Evolutionary conservation across 331 rosid species (phyloP).

Genomic region (Rhamnella rubrinervis): DNA sequence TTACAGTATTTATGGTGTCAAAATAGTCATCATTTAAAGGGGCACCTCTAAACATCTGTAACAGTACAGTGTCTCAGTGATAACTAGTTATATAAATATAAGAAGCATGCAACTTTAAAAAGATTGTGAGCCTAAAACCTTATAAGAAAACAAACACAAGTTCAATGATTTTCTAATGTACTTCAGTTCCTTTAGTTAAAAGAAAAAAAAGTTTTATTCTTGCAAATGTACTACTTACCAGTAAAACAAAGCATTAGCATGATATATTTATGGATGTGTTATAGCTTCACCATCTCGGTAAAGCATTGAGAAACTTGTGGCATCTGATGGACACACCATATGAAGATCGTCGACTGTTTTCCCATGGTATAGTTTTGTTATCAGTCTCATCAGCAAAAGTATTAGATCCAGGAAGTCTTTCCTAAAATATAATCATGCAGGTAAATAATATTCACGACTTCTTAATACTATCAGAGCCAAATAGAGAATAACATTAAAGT

Average conservation of each 20-base stretch:
- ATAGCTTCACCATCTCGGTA: slow-evolving; percentile 90
- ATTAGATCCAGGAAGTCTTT: slow-evolving; percentile 80
- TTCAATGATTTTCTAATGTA: neutral
- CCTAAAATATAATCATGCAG: slow-evolving; percentile 68
- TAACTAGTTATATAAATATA: neutral
- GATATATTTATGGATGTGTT: slow-evolving; percentile 13
- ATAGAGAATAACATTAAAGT: slow-evolving; percentile 19
- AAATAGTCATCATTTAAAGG: slow-evolving; percentile 7
- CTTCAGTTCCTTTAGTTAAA: too few species aligned
- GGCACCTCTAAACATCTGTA: neutral
- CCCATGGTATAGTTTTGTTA: slow-evolving; percentile 62
- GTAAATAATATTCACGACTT: slow-evolving; percentile 39
- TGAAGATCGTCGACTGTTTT: slow-evolving; percentile 55
- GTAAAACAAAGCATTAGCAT: neutral
- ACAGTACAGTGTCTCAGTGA: neutral
- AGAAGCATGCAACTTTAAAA: neutral
- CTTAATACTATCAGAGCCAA: slow-evolving; percentile 23
- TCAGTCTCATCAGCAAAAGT: slow-evolving; percentile 58
- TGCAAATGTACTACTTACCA: slow-evolving; percentile 2
- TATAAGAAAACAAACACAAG: slow-evolving; percentile 3
- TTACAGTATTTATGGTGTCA: neutral
- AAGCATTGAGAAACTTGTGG: slow-evolving; percentile 81
- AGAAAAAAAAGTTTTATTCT: too few species aligned
- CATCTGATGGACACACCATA: slow-evolving; percentile 83
- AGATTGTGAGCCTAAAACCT: neutral